These are phyloP conservation scores for Syzygium grande DNA, from an alignment of 345 rosid genomes.

Conservation along the genomic window DNA sequence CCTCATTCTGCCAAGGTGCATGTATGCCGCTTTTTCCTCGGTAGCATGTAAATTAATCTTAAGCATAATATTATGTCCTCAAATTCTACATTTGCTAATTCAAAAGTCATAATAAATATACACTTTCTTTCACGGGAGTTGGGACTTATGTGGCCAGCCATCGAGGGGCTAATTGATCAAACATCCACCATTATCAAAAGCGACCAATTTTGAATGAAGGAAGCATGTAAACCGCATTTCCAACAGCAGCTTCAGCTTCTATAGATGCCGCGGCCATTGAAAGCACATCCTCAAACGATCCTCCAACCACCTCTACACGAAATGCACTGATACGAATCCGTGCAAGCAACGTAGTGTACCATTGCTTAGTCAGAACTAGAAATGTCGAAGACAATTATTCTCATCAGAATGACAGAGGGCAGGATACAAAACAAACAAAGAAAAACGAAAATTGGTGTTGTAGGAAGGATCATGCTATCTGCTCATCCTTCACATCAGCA, in stretches of 20 bases:
- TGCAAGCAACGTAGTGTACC: constrained; percentile 61
- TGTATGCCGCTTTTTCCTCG: neutral
- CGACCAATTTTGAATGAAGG: constrained; percentile 39
- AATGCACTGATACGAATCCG: constrained; percentile 76
- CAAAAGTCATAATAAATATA: neutral
- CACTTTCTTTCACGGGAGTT: neutral
- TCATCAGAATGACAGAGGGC: neutral
- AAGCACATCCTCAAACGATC: constrained; percentile 63
- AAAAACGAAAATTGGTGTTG: neutral
- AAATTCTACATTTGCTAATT: neutral
- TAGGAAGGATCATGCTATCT: constrained; percentile 48
- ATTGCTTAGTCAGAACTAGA: constrained; percentile 55
- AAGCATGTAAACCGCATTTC: constrained; percentile 74
- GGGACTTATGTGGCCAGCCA: neutral
- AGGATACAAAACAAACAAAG: constrained; percentile 1
- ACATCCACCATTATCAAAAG: no score
- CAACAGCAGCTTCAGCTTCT: constrained; percentile 70
- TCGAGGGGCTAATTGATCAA: no score
- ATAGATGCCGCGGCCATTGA: constrained; percentile 70
- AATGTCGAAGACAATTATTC: constrained; percentile 35
- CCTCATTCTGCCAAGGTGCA: neutral
- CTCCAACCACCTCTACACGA: constrained; percentile 62
- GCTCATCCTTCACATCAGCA: constrained; percentile 42
- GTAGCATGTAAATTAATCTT: neutral
- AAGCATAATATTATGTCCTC: neutral